Base-by-base conservation (phyloP, 2,329 filamentous ascomycete genomes). In the Simplicillium sp. region DNA sequence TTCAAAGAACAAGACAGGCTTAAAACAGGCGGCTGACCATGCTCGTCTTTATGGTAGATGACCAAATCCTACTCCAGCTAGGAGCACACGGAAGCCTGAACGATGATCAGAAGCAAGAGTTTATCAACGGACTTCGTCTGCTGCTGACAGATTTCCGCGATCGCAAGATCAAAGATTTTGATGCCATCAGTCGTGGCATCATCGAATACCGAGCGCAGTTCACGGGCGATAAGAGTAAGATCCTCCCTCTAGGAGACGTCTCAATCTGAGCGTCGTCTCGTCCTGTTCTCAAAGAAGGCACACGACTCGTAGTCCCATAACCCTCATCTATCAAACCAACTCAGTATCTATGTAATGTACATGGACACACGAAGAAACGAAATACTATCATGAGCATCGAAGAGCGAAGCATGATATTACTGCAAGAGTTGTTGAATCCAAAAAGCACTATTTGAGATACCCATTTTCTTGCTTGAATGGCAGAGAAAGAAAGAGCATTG, bases 31-130 rank as follows among this genome's bases (percentile, higher is more conserved):
- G 59, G 66, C 70, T 75, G 67, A 76, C 70, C 56, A 55, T 52
- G 38, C 53, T 54, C 52, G 51, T 48, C 43, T 44, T 51, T 51
- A 54, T 50, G 49, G 47, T 62, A 88, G 84, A 87, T 67, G 78
- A 83, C 58, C 76, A 80, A 56, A 80, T 87, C 48, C 75, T 88
- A 48, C 70, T 84, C 42, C 78, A 84, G 50, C 73, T 88, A 40
- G 83, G 83, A 35, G 78, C 73, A 36, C 71, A 77, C 35, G 77
- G 81, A 46, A 77, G 77, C 48, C 80, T 77, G 54, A 73, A 69
- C 34, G 73, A 73, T 49, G 73, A 78, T 44, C 71, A 80, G 46
- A 75, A 74, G 55, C 66, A 70, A 42, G 67, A 69, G 46, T 87
- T 82, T 61, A 77, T 77, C 49, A 64, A 66, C 28, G 81, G 81